Evolutionary conservation across 441 rosid species (phyloP).

Genomic region (Gossypium schwendimanii): DNA sequence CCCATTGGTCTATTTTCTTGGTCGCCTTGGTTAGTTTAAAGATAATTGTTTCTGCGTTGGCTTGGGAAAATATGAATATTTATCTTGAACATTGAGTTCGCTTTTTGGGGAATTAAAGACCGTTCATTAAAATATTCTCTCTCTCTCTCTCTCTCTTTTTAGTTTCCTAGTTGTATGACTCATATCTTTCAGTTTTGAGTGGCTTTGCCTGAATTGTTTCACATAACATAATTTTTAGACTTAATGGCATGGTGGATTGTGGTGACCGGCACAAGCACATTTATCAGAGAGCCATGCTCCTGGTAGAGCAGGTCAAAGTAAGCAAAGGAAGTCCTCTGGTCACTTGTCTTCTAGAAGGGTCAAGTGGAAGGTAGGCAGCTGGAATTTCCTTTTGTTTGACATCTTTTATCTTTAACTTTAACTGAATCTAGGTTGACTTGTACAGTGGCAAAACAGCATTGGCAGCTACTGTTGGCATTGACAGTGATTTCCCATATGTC

Average conservation of each 20-base stretch:
- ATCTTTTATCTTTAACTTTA: conserved; percentile 14
- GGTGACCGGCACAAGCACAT: conserved; percentile 74
- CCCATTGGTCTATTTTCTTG: neutral
- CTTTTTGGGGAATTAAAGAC: neutral
- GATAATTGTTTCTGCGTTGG: neutral
- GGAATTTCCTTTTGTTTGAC: neutral
- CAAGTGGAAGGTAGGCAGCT: conserved; percentile 66
- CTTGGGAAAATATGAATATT: conserved; percentile 1
- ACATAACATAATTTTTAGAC: conserved; percentile 33
- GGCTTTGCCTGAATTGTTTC: conserved; percentile 19
- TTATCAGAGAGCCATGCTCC: conserved; percentile 75
- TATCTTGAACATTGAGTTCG: neutral
- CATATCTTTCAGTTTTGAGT: neutral
- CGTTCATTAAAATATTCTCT: neutral
- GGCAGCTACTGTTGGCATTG: conserved; percentile 91
- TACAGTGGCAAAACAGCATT: conserved; percentile 91
- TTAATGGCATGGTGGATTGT: conserved; percentile 85
- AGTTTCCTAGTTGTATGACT: neutral
- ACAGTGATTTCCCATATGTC: conserved; percentile 93
- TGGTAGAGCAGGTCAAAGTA: conserved; percentile 94
- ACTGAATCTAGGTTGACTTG: conserved; percentile 19
- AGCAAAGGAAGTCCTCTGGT: conserved; percentile 93
- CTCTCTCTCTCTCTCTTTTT: too few relatives aligned
- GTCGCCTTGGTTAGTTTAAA: neutral
- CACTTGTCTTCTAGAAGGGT: conserved; percentile 90